Conservation (phyloP, 495 filamentous ascomycete genomes). For the Trichoderma reesei region DNA sequence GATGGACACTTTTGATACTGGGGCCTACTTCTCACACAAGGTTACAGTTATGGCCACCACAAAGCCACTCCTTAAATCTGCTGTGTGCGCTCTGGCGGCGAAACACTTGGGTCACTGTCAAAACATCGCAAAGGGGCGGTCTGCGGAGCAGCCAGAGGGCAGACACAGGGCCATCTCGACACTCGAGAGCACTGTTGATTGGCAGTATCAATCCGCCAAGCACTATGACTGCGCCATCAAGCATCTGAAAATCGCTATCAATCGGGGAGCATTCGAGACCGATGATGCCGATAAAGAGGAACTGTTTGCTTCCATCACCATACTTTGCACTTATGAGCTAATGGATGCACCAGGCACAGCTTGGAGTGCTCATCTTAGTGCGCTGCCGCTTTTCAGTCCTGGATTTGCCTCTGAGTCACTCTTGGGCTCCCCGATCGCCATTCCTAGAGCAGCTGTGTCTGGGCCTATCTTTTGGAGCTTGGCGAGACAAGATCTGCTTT, state of each 20-base stretch:
- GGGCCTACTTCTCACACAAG: neutral
- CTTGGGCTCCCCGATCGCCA: neutral
- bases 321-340: neutral
- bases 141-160: neutral
- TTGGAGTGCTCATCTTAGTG: constrained; percentile 1
- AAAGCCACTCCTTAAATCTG: neutral
- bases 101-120: constrained; percentile 1
- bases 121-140: neutral
- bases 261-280: neutral
- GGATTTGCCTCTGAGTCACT: neutral
- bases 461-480: constrained; percentile 1
- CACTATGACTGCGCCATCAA: neutral
- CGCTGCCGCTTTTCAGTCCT: neutral
- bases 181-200: neutral
- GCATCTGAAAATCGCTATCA: neutral
- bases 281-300: constrained; percentile 4
- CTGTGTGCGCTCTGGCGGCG: neutral
- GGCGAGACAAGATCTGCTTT: neutral
- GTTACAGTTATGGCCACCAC: neutral
- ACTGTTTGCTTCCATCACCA: neutral
- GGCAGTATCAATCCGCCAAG: constrained; percentile 1
- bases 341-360: constrained; percentile 2
- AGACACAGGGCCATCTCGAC: neutral
- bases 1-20: constrained; percentile 4
- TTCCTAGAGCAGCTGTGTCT: neutral